phyloP scores from a whole-genome alignment of 1,139 yeast species.

The Waltiozyma sp. region DNA sequence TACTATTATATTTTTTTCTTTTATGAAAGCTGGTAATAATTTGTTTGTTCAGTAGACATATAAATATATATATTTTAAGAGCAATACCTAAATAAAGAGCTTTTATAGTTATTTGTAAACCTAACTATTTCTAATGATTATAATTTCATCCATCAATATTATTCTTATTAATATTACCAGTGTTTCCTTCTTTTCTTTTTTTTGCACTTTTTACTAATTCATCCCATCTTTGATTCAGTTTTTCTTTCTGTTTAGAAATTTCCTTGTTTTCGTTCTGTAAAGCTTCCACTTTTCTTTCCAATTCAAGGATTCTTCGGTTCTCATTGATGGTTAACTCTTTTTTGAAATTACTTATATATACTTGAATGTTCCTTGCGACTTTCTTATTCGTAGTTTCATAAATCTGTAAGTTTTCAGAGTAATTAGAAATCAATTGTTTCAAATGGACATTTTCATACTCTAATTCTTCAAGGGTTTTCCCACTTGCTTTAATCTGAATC shows the following conservation, averaged over 20 bases:
- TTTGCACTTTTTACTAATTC: slow-evolving; percentile 37
- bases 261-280: slow-evolving; percentile 22
- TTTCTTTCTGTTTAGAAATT: slow-evolving; percentile 27
- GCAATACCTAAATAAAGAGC: no score
- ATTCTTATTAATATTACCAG: no score
- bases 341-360: slow-evolving; percentile 14
- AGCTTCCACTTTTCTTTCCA: slow-evolving; percentile 19
- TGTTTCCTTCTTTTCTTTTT: slow-evolving; percentile 19
- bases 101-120: no score
- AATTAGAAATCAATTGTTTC: slow-evolving; percentile 11
- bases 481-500: slow-evolving; percentile 5
- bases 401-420: slow-evolving; percentile 13
- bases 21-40: no score
- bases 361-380: slow-evolving; percentile 9
- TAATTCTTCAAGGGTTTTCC: slow-evolving; percentile 16
- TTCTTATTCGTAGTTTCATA: slow-evolving; percentile 15
- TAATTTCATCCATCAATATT: no score
- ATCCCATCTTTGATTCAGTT: slow-evolving; percentile 36
- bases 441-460: slow-evolving; percentile 15
- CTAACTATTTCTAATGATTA: no score
- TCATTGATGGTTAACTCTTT: slow-evolving; percentile 23
- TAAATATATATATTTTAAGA: no score
- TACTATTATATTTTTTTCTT: no score
- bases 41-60: no score
- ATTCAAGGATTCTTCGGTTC: slow-evolving; percentile 19